Evolutionary conservation across 73 alveolate genomes (phyloP).

Genomic region (Paramecium octaurelia): DNA sequence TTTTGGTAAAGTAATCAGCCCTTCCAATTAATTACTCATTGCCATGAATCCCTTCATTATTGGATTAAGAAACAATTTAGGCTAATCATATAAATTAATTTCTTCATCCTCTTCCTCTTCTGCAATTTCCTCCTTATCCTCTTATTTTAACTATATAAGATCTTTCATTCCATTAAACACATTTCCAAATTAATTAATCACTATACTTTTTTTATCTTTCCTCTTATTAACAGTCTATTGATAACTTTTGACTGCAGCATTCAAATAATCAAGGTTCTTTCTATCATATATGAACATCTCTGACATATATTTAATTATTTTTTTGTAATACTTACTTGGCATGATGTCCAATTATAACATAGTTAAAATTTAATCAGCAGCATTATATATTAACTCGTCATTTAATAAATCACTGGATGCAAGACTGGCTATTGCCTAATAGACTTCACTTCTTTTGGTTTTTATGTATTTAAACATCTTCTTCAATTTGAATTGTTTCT

Average conservation of each 20-base stretch:
- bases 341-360: not conserved
- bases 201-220: not conserved
- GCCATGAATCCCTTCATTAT: conserved; percentile 44
- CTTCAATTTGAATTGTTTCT: not conserved
- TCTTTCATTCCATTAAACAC: not conserved
- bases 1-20: not conserved
- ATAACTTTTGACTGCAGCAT: conserved; percentile 1
- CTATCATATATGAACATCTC: conserved; percentile 33
- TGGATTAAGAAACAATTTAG: conserved; percentile 18
- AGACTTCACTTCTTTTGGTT: not conserved
- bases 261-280: conserved; percentile 5
- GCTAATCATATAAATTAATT: conserved; percentile 24
- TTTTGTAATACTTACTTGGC: not conserved
- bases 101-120: conserved; percentile 10
- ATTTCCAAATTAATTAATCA: not conserved
- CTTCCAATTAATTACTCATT: not conserved
- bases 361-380: not conserved
- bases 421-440: not conserved
- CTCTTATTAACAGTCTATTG: not conserved
- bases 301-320: not conserved
- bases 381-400: conserved; percentile 1
- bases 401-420: not conserved
- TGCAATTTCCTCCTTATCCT: not conserved
- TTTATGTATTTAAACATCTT: not conserved
- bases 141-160: not conserved